Evolutionary conservation across 2,329 filamentous ascomycete genomes (phyloP), one percentile per base, ranked within the genome.

Genomic region (Fusarium lateritium): DNA sequence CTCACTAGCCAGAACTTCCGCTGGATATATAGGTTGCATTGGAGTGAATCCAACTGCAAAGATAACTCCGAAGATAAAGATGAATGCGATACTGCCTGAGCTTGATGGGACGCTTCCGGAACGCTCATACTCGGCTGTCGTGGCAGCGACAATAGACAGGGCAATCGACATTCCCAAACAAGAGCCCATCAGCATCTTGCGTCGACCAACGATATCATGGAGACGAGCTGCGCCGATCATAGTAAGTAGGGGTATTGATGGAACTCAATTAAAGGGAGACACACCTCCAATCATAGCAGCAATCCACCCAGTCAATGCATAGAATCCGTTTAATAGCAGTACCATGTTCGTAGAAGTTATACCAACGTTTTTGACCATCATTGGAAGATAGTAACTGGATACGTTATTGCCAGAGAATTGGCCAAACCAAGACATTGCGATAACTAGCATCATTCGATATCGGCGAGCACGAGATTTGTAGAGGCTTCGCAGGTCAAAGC

Each of bases 391-490:
- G 10, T 62, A 59, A 21, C 59, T 59, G 2, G 59, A 59, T 9
- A 62, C 59, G 2, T 62, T 62, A 0, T 62, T 62, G 1, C 59
- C 59, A 0, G 59, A 62, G 5, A 62, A 59, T 9, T 62, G 59
- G 3, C 54, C 59, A 9, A 62, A 62, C 59, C 59, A 62, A 21
- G 59, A 62, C 59, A 62, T 60, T 24, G 59, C 46, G 2, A 62
- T 33, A 0, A 60, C 55, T 0, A 62, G 31, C 36, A 62, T 28
- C 2, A 60, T 7, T 2, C 59, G 55, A 34, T 62, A 62, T 0
- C 55, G 59, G 9, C 55, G 55, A 11, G 28, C 42, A 5, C 14
- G 55, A 14, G 55, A 60, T 7, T 43, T 59, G 22, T 47, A 53
- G 3, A 62, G 40, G 11, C 47, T 62, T 1, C 55, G 2, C 1